Conservation (phyloP, 495 filamentous ascomycete species). For the Schizothecium vesticola region DNA sequence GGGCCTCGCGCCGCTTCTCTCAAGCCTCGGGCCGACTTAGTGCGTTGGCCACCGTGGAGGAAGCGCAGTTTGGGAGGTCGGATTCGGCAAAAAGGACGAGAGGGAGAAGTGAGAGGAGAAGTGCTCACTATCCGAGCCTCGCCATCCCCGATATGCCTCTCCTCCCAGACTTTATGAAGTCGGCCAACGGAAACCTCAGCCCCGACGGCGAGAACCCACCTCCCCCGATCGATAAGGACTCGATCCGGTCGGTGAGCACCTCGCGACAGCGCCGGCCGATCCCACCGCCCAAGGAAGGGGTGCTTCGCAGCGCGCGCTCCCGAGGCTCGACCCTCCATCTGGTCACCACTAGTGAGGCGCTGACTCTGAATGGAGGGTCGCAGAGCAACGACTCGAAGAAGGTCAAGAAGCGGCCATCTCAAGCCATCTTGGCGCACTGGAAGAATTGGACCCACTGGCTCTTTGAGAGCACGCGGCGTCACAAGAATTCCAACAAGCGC, state of each 20-base stretch:
- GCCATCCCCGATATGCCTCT: constrained; percentile 61
- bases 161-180: constrained; percentile 56
- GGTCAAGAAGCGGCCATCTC: constrained; percentile 43
- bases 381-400: constrained; percentile 33
- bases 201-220: constrained; percentile 49
- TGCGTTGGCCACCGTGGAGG: constrained; percentile 70
- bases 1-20: constrained; percentile 74
- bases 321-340: constrained; percentile 75
- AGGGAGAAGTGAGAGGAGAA: constrained; percentile 48
- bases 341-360: constrained; percentile 55
- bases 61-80: constrained; percentile 43
- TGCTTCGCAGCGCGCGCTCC: constrained; percentile 55
- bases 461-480: constrained; percentile 42
- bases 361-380: constrained; percentile 24
- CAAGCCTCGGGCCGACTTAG: constrained; percentile 81
- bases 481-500: constrained; percentile 37
- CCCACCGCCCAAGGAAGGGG: constrained; percentile 77
- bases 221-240: constrained; percentile 72
- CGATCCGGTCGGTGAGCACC: constrained; percentile 63
- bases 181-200: constrained; percentile 30
- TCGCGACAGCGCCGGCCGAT: constrained; percentile 63
- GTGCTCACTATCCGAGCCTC: constrained; percentile 45
- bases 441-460: constrained; percentile 60
- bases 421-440: constrained; percentile 60
- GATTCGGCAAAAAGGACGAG: constrained; percentile 54